Conservation (phyloP, 2,329 filamentous ascomycete species). For the Myriosclerotinia curreyana region DNA sequence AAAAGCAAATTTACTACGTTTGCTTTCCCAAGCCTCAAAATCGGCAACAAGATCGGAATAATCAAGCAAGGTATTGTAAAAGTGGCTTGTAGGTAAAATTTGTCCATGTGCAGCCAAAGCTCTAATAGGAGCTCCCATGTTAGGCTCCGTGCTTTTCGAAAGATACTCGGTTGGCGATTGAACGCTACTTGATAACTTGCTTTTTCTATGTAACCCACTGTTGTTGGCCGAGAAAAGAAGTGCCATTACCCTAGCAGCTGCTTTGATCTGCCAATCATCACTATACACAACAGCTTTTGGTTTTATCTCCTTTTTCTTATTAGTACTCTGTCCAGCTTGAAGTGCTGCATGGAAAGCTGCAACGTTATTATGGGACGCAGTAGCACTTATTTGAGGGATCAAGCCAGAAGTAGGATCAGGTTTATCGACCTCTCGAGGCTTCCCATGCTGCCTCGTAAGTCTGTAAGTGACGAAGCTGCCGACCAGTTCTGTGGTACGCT, state of each 20-base stretch:
- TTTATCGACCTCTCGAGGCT: conserved; percentile 54
- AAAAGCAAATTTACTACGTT: conserved; percentile 73
- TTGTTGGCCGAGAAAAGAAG: conserved; percentile 82
- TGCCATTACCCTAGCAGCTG: conserved; percentile 74
- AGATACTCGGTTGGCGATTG: conserved; percentile 31
- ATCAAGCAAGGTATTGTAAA: conserved; percentile 84
- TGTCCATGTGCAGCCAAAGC: conserved; percentile 55
- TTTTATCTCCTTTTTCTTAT: conserved; percentile 58
- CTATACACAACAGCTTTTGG: conserved; percentile 61
- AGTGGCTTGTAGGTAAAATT: conserved; percentile 74
- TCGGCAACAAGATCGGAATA: conserved; percentile 81
- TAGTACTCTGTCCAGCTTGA: conserved; percentile 69
- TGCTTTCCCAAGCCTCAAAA: conserved; percentile 83
- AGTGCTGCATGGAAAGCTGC: conserved; percentile 61
- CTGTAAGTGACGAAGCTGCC: conserved; percentile 79
- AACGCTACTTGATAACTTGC: conserved; percentile 38
- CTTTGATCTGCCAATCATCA: conserved; percentile 88
- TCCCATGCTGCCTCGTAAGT: conserved; percentile 67
- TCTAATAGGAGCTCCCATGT: conserved; percentile 16
- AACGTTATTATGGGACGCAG: conserved; percentile 49
- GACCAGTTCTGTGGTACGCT: conserved; percentile 71
- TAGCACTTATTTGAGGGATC: conserved; percentile 63
- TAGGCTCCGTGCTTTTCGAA: conserved; percentile 12
- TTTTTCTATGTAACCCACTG: conserved; percentile 43
- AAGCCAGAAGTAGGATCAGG: conserved; percentile 63